phyloP scores from a whole-genome alignment of 352 stramenopile species.

The Phytophthora kernoviae region DNA sequence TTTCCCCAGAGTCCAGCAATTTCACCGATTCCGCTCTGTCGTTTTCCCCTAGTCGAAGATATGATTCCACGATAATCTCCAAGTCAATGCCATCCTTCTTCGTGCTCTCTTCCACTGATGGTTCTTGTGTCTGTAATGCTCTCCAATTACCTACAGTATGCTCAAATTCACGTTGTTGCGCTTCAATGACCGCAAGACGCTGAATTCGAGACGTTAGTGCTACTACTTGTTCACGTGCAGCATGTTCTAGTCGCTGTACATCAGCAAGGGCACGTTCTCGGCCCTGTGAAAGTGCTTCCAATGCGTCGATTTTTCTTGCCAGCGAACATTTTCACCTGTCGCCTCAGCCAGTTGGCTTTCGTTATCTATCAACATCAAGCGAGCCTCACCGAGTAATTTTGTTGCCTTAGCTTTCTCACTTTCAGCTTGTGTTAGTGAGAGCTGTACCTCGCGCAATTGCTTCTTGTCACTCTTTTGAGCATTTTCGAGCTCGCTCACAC shows the following conservation, averaged over 20 bases:
- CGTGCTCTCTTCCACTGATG: background rate
- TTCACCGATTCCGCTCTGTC: background rate
- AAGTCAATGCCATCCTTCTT: conserved; percentile 4
- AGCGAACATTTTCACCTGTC: conserved; percentile 39
- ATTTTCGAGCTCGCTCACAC: conserved; percentile 39
- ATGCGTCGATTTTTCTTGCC: conserved; percentile 43
- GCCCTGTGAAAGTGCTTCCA: conserved; percentile 46
- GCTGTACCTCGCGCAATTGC: conserved; percentile 34
- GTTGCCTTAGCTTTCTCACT: conserved; percentile 49
- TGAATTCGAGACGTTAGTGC: conserved; percentile 30
- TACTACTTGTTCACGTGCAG: conserved; percentile 29
- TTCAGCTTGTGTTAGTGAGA: conserved; percentile 30
- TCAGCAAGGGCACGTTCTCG: conserved; percentile 40
- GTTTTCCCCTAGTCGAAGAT: conserved; percentile 16
- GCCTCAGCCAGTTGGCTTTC: conserved; percentile 33
- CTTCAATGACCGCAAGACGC: conserved; percentile 13
- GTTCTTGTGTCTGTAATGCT: conserved; percentile 4
- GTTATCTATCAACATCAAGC: conserved; percentile 43
- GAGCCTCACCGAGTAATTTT: conserved; percentile 55
- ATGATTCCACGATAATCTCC: conserved; percentile 24
- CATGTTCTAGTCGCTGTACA: conserved; percentile 35
- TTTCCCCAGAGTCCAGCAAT: conserved; percentile 9
- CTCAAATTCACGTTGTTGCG: conserved; percentile 18
- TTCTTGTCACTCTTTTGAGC: conserved; percentile 36
- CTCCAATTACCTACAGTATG: conserved; percentile 24